Base-by-base conservation (phyloP, 1,284 basidiomycete species). In the Mycena sp. region DNA sequence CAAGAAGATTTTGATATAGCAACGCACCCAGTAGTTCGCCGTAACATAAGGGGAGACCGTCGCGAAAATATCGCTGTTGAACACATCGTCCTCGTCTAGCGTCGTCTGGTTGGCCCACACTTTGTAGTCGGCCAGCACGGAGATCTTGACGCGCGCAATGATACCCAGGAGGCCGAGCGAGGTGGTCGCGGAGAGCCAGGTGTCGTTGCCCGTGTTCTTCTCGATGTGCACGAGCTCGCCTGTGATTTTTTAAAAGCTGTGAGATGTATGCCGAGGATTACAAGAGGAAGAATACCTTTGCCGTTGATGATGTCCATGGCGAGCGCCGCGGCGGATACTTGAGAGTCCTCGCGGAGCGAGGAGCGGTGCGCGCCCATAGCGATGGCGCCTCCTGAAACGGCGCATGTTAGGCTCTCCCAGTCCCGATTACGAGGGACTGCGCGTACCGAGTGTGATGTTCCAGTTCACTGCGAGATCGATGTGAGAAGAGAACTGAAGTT, bases 291-390 rank as follows among this genome's bases (percentile, higher is more conserved):
- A 40, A 30, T 50, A 75, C 75, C 76, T 40, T 76, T 73, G n/a
- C 75, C 77, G 48, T 77, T 74, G 58, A 78, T 73, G 25, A 77
- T 76, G 44, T 78, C 77, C 54, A 78, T 69, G 2, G 72, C 71
- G 16, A 77, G 64, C 17, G 74, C 76, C 9, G 76, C 74, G 30
- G 69, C 71, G 16, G 76, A 76, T 1, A 76, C 77, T 58, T 77
- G 76, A 6, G 76, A 77, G 52, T 77, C 71, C 55, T 77, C 75
- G 17, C 75, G 70, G 29, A 77, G 71, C 14, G 76, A 77, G 21
- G 76, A 77, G 11, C 77, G 73, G 67, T 77, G 76, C 1, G 76
- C 76, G 37, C 76, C 76, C 77, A 77, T 78, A 12, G 76, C 76
- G 51, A 77, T 73, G 38, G 77, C 76, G 43, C 76, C 77, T 52